A percentile compares a stretch with the other conserved stretches of the same genome.
Conservation (phyloP, 2,329 filamentous ascomycete genomes). For the Stachybotrys chartarum region DNA sequence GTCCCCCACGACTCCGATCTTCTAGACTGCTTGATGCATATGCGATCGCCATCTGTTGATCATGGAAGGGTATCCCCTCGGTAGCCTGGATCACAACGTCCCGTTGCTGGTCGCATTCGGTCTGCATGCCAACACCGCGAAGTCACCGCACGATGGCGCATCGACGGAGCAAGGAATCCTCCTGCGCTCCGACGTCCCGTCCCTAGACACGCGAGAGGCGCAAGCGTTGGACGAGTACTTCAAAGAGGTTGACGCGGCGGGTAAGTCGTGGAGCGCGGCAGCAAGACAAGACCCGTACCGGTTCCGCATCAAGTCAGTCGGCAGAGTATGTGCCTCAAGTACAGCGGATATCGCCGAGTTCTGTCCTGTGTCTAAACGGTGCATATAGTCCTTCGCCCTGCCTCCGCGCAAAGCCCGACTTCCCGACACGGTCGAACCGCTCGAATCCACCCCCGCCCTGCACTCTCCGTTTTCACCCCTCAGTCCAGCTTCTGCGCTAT, state of each 20-base stretch:
- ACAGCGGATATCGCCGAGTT: neutral
- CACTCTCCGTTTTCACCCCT: conserved; percentile 91
- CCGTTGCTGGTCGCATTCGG: conserved; percentile 80
- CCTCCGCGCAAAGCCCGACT: conserved; percentile 51
- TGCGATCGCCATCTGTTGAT: conserved; percentile 9
- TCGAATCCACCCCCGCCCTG: conserved; percentile 47
- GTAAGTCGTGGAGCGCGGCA: conserved; percentile 60
- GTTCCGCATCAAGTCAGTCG: conserved; percentile 67
- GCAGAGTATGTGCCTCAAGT: conserved; percentile 58
- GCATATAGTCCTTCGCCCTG: conserved; percentile 42
- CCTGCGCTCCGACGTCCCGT: conserved; percentile 64
- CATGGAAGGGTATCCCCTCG: conserved; percentile 75
- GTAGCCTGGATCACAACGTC: conserved; percentile 80
- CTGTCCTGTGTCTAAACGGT: conserved; percentile 16
- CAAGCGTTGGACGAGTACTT: conserved; percentile 60
- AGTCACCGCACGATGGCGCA: conserved; percentile 37
- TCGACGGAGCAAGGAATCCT: conserved; percentile 52
- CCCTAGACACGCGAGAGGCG: conserved; percentile 58
- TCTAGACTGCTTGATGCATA: neutral
- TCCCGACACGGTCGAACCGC: conserved; percentile 41
- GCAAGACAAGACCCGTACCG: conserved; percentile 43
- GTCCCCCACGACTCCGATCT: neutral
- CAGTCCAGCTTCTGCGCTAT: conserved; percentile 73
- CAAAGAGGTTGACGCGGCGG: conserved; percentile 54
- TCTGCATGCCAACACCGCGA: conserved; percentile 39